Evolutionary conservation across 805 yeast genomes (phyloP).

Genomic region (Teunomyces stri): DNA sequence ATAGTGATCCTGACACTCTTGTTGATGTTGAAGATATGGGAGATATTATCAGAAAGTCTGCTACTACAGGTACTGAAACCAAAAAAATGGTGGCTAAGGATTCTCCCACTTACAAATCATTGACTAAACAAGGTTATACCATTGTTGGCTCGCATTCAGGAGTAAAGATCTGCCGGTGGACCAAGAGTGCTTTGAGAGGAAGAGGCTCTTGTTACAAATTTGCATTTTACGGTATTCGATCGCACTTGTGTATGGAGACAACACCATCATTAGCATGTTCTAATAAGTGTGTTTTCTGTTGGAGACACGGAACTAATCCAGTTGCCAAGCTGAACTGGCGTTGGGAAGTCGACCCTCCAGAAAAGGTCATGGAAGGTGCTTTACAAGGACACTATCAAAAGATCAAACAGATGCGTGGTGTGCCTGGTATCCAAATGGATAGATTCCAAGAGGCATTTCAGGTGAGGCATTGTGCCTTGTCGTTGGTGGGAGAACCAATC

Average conservation of each 20-base stretch:
- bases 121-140: conserved; percentile 91
- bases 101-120: conserved; percentile 82
- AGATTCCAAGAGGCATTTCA: conserved; percentile 88
- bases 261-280: conserved; percentile 94
- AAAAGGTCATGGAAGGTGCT: conserved; percentile 79
- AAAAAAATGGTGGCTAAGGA: conserved; percentile 89
- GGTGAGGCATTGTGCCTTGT: conserved; percentile 87
- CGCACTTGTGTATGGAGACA: conserved; percentile 94
- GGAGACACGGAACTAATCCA: conserved; percentile 97
- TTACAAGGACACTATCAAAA: conserved; percentile 85
- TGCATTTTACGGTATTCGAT: conserved; percentile 86
- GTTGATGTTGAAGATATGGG: conserved; percentile 93
- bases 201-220: conserved; percentile 92
- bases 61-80: conserved; percentile 17
- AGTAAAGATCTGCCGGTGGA: conserved; percentile 94
- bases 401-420: conserved; percentile 92
- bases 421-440: conserved; percentile 89
- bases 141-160: conserved; percentile 94
- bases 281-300: conserved; percentile 92
- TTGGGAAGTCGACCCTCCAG: conserved; percentile 93
- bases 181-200: conserved; percentile 89
- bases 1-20: conserved; percentile 33
- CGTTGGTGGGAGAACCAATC: conserved; percentile 92
- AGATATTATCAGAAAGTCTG: conserved; percentile 44
- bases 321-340: conserved; percentile 91